Evolutionary conservation across 352 stramenopile species (phyloP), one percentile per base, ranked within the genome.

Genomic region (Phytophthora ramorum): DNA sequence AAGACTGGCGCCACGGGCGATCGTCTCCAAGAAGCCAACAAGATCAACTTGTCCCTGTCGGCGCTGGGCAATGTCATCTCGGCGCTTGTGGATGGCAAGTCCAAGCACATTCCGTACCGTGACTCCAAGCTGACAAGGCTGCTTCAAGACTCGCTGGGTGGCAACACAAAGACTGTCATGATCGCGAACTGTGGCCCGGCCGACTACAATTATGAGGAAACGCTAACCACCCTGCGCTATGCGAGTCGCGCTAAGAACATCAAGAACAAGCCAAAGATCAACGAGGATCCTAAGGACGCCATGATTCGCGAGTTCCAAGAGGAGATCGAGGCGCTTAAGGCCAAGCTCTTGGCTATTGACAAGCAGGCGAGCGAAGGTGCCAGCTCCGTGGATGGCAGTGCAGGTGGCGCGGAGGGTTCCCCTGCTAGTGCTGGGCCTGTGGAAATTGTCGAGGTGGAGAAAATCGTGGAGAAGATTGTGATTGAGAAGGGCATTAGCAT

Each of bases 221-320:
- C 89, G 6, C 69, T 98, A 6, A 97, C 90, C 9, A 99, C 96
- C 9, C 70, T 99, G 17, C 84, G 94, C 17, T 99, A 99, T 76
- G 97, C 97, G 8, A 99, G 97, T 71, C 93, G 98, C 20, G 98
- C 98, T 28, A 99, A 99, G 86, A 99, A 99, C 75, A 99, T 99
- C 76, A 99, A 99, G 70, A 99, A 99, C 81, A 98, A 98, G 56
- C 97, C 97, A 1, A 97, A 97, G 59, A 98, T 99, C 52, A 99
- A 99, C 69, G 95, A 99, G 70, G 97, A 99, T 66, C 95, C 96
- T 0, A 99, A 99, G 66, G 96, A 99, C 66, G 91, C 96, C n/a
- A 98, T 98, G 92, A 94, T 99, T 24, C 83, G 93, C 17, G 94
- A 99, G 73, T 98, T 98, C 64, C 94, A 98, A 72, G 93, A 99